Conservation (phyloP, 192 early-diverging fungal genomes). For the Mortierella hygrophila region DNA sequence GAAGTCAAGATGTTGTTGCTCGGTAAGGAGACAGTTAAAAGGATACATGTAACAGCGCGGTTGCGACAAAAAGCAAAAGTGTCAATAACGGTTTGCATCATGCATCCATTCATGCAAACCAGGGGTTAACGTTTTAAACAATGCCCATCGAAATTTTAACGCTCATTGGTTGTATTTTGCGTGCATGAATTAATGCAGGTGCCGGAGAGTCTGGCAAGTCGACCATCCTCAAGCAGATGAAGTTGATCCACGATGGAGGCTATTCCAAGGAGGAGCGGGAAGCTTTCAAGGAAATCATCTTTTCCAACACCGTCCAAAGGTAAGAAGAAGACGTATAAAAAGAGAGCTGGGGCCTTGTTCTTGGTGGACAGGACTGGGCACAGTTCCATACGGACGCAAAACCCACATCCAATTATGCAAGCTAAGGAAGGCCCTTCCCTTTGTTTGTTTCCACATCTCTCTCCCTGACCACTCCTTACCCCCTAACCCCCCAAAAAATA, state of each 20-base stretch:
- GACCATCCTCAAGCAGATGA: conserved; percentile 99
- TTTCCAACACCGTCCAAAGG: conserved; percentile 93
- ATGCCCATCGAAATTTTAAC: background rate
- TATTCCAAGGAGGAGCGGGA: conserved; percentile 92
- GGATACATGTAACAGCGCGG: background rate
- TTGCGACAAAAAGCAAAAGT: background rate
- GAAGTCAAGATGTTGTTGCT: conserved; percentile 98
- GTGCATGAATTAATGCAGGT: conserved; percentile 60
- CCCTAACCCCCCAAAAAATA: background rate
- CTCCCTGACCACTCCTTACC: background rate
- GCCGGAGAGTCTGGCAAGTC: conserved; percentile 98
- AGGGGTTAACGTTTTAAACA: conserved; percentile 2
- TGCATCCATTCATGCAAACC: background rate
- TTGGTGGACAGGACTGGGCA: background rate
- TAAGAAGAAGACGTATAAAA: background rate
- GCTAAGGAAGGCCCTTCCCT: background rate
- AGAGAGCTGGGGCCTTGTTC: background rate
- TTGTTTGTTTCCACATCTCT: background rate
- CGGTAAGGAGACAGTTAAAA: conserved; percentile 58
- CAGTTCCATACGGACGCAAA: background rate
- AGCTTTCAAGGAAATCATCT: conserved; percentile 96
- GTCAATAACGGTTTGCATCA: background rate
- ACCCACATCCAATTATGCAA: background rate
- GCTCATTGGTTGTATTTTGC: background rate
- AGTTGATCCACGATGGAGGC: conserved; percentile 96